Percentiles rank a stretch among this genome's conserved stretches.
These are phyloP conservation scores for Sarcomyxa edulis DNA, from an alignment of 768 basidiomycete genomes.

Conservation along the genomic window DNA sequence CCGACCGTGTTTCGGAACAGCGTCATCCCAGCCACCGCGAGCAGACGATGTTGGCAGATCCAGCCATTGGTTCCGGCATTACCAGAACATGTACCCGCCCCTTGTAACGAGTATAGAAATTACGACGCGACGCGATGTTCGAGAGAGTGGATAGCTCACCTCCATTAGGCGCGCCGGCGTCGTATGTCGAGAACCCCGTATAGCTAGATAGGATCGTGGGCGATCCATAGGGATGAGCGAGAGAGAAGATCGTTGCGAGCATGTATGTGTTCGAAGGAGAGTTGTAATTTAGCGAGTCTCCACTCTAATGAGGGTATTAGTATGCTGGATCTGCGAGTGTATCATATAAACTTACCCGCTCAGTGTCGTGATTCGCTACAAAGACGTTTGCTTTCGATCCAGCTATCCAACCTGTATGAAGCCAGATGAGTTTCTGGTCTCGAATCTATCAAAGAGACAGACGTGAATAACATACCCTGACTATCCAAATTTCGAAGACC, in stretches of 20 bases:
- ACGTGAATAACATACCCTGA: conserved; percentile 30
- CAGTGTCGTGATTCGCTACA: conserved; percentile 68
- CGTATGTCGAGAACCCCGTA: conserved; percentile 36
- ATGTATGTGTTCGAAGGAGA: conserved; percentile 62
- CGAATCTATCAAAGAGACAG: neutral
- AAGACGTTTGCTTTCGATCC: conserved; percentile 55
- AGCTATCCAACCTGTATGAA: conserved; percentile 52
- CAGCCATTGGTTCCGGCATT: conserved; percentile 49
- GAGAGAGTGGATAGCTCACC: conserved; percentile 31
- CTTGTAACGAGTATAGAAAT: conserved; percentile 21
- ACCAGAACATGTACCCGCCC: conserved; percentile 42
- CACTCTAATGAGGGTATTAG: too few relatives aligned
- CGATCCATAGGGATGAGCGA: conserved; percentile 64
- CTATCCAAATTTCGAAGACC: conserved; percentile 46
- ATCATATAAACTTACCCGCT: conserved; percentile 49
- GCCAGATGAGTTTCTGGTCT: neutral
- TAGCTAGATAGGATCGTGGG: conserved; percentile 62
- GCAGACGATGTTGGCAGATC: conserved; percentile 63
- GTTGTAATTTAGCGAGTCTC: conserved; percentile 48
- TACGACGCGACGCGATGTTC: neutral
- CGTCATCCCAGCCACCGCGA: conserved; percentile 56
- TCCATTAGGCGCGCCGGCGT: conserved; percentile 58
- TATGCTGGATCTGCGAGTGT: neutral
- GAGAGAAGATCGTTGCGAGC: conserved; percentile 55
- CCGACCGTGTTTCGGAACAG: conserved; percentile 60